Evolutionary conservation across 2,329 filamentous ascomycete genomes (phyloP).

Genomic region (Blumeria hordei): DNA sequence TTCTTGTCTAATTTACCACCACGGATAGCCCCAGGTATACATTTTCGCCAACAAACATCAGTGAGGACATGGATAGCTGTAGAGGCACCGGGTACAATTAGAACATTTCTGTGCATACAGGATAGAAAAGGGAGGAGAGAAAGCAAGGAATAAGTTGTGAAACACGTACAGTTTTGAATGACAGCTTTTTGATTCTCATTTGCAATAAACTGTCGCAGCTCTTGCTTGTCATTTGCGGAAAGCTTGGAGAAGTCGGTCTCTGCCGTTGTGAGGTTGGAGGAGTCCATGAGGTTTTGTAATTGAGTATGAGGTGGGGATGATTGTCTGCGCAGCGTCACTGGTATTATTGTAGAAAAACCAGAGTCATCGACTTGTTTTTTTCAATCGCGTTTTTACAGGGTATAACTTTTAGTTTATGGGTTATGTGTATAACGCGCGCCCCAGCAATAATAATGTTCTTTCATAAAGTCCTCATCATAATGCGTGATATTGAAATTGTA

Average conservation of each 20-base stretch:
- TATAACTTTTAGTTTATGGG: no score
- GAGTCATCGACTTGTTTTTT: no score
- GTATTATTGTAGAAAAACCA: no score
- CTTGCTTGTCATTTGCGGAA: conserved; percentile 58
- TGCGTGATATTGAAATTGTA: no score
- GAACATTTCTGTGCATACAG: neutral
- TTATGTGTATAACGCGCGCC: no score
- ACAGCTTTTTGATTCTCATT: conserved; percentile 71
- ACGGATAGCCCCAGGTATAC: conserved; percentile 52
- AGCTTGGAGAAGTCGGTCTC: conserved; percentile 47
- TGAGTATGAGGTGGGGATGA: no score
- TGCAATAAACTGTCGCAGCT: conserved; percentile 65
- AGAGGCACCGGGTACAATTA: neutral
- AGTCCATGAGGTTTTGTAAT: no score
- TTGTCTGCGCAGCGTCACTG: no score
- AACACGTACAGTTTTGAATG: conserved; percentile 23
- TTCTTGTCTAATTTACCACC: conserved; percentile 45
- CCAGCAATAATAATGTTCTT: no score
- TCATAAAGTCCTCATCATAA: no score
- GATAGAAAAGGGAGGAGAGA: neutral
- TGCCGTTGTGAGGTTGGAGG: conserved; percentile 3
- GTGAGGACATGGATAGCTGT: conserved; percentile 40
- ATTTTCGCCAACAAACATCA: conserved; percentile 87
- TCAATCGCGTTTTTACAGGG: no score
- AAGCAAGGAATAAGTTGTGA: neutral